These are phyloP conservation scores for Huntiella moniliformis DNA, from an alignment of 2,329 filamentous ascomycete species.

Conservation along the genomic window DNA sequence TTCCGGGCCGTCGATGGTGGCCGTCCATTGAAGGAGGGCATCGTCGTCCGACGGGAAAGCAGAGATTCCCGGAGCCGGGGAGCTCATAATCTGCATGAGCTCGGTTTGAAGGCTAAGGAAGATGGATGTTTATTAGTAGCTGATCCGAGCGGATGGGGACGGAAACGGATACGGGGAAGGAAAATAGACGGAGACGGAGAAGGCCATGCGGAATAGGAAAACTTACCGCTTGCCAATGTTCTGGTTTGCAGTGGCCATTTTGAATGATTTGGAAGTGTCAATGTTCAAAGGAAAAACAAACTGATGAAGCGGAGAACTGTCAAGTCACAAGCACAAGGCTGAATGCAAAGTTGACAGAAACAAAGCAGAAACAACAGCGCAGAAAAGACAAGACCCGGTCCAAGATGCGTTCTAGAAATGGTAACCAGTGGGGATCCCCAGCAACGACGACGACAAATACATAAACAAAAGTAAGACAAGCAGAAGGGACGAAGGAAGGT, in stretches of 20 bases:
- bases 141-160: constrained; percentile 3
- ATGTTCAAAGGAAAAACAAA: not conserved
- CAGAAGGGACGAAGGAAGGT: too few species aligned
- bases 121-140: constrained; percentile 5
- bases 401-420: too few species aligned
- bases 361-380: too few species aligned
- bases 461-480: too few species aligned
- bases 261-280: not conserved
- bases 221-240: constrained; percentile 54
- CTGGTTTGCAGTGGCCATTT: constrained; percentile 3
- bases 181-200: not conserved
- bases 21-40: constrained; percentile 82
- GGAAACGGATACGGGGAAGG: constrained; percentile 5
- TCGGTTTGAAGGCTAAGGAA: constrained; percentile 69
- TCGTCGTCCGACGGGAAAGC: constrained; percentile 84
- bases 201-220: not conserved
- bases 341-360: too few species aligned
- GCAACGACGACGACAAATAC: too few species aligned
- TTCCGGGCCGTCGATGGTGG: constrained; percentile 77
- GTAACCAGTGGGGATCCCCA: too few species aligned
- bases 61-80: constrained; percentile 77
- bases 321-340: too few species aligned
- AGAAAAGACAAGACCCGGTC: too few species aligned
- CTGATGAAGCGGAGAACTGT: not conserved
- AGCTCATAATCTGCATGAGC: constrained; percentile 96